Base-by-base conservation (phyloP, 176 grass and related monocot species). In the Juncus inflexus region DNA sequence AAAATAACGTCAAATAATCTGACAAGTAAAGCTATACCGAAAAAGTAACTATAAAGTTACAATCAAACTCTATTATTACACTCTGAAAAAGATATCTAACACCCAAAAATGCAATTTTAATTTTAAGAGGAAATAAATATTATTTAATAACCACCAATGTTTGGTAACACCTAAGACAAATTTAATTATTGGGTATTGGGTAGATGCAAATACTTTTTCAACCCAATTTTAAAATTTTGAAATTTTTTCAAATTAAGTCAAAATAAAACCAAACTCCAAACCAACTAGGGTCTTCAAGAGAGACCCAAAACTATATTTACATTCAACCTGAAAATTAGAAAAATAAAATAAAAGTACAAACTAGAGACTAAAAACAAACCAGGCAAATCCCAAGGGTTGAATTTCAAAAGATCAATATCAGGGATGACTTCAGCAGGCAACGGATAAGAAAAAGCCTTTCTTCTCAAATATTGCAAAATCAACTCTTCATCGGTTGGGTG, bases 401-500 rank as follows among this genome's bases (percentile, higher is more conserved):
- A 78, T 50, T 78, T 72, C 3, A 86, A 80, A 77, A 90, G 75
- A 13, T 78, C 80, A 40, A 90, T 47, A 8, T 90, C 87, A 43
- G 87, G 83, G 63, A 90, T 90, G 1, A 86, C 67, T 12, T 72
- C 79, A 6, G 80, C 52, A 0, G 87, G 87, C n/a, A 90, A 78
- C 2, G 83, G 87, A 7, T 61, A 60, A 0, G 64, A 67, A 4
- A 86, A 67, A 50, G 76, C 80, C 72, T 81, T 81, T 43, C 80
- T 80, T 3, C 79, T 78, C 74, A 91, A 80, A 80, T 91, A 91
- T 62, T 91, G 87, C 49, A 86, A 49, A 0, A 91, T 52, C 6
- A 91, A 72, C 66, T 91, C 87, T 67, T 78, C 73, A 67, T 91
- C 87, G 0, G 87, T 91, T 0, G 87, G 87, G 2, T 84, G 77